Percentiles rank a stretch among this genome's conserved stretches.
These are phyloP conservation scores for Acanthamoeba sp. DNA, from an alignment of 208 protist species.

Conservation along the genomic window DNA sequence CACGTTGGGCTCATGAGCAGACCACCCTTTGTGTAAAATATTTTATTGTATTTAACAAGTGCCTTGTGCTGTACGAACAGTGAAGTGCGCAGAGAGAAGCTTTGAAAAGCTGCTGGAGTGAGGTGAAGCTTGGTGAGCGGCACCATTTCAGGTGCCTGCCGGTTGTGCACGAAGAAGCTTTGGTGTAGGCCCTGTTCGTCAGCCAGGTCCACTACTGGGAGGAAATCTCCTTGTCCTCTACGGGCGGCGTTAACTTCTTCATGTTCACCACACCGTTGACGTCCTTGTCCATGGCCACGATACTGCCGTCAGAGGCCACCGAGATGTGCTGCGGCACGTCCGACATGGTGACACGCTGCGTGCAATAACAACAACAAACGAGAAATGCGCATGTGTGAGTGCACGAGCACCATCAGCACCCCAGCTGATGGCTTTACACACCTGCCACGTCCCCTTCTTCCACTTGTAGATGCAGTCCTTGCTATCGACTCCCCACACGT, in stretches of 20 bases:
- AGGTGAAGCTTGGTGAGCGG: too few relatives aligned
- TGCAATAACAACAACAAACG: neutral
- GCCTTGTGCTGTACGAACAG: too few relatives aligned
- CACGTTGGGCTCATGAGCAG: too few relatives aligned
- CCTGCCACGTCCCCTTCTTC: constrained; percentile 39
- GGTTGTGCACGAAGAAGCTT: too few relatives aligned
- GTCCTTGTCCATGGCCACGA: constrained; percentile 48
- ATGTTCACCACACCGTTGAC: neutral
- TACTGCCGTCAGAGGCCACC: constrained; percentile 19
- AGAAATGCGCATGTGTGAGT: neutral
- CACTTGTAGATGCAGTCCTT: constrained; percentile 48
- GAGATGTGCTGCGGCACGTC: constrained; percentile 45
- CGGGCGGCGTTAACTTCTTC: neutral
- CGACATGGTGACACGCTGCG: neutral
- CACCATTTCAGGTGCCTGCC: too few relatives aligned
- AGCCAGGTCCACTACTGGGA: too few relatives aligned
- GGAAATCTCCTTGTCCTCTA: neutral
- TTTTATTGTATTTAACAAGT: too few relatives aligned
- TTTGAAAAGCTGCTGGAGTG: too few relatives aligned
- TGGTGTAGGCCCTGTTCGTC: too few relatives aligned
- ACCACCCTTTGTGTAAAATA: too few relatives aligned
- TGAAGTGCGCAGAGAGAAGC: too few relatives aligned
- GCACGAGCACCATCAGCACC: too few relatives aligned
- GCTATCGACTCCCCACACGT: constrained; percentile 50
- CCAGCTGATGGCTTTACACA: neutral